These are phyloP conservation scores for Ottelia alismoides DNA, from an alignment of 106 monocot genomes.

Conservation along the genomic window DNA sequence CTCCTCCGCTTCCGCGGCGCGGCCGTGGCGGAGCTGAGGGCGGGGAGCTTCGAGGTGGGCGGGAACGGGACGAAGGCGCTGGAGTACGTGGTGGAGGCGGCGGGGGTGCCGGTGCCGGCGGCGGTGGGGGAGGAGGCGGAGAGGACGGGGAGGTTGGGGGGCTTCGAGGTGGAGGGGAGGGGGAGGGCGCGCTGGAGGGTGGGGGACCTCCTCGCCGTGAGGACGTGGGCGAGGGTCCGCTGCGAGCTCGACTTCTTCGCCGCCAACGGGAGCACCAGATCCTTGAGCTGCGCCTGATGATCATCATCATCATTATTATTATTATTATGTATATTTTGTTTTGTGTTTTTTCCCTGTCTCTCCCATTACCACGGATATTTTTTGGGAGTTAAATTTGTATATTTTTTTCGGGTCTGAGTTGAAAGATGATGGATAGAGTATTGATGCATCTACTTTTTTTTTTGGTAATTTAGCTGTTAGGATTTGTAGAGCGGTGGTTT, in stretches of 20 bases:
- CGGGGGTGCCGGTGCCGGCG: slow-evolving; percentile 31
- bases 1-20: slow-evolving; percentile 26
- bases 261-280: slow-evolving; percentile 45
- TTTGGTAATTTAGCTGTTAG: too few species aligned
- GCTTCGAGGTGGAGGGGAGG: slow-evolving; percentile 37
- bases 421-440: too few species aligned
- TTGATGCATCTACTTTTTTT: too few species aligned
- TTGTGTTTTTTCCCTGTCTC: too few species aligned
- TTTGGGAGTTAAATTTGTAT: too few species aligned
- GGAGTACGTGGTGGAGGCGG: slow-evolving; percentile 31
- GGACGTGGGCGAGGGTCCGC: slow-evolving; percentile 31
- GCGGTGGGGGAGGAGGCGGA: slow-evolving; percentile 34
- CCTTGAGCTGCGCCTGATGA: too few species aligned
- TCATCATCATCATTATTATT: too few species aligned
- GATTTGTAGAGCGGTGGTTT: too few species aligned
- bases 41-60: slow-evolving; percentile 29
- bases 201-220: slow-evolving; percentile 24
- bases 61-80: slow-evolving; percentile 39
- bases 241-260: slow-evolving; percentile 41
- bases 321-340: too few species aligned
- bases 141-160: slow-evolving; percentile 22
- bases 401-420: too few species aligned
- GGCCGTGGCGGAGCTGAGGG: slow-evolving; percentile 31
- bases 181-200: slow-evolving; percentile 59
- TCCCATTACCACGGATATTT: too few species aligned